These are phyloP conservation scores for Pythium oligandrum DNA, from an alignment of 352 stramenopile species.

Conservation along the genomic window DNA sequence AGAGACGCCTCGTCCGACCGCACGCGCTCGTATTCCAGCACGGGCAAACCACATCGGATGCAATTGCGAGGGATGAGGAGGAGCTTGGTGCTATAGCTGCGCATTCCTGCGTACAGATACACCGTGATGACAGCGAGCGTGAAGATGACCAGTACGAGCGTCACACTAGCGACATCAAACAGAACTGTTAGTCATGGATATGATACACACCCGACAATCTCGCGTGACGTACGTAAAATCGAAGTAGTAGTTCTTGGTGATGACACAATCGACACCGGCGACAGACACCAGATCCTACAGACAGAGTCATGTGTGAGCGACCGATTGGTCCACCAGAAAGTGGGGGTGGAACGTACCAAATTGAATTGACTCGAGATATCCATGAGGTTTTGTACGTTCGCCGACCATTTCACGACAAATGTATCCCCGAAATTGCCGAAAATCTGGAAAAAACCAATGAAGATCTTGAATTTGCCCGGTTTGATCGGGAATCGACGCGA, in stretches of 20 bases:
- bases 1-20: slow-evolving; percentile 53
- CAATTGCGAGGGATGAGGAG: slow-evolving; percentile 71
- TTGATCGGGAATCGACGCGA: slow-evolving; percentile 45
- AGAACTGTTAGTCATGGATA: slow-evolving; percentile 46
- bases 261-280: slow-evolving; percentile 65
- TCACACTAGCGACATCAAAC: slow-evolving; percentile 70
- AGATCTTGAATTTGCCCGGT: slow-evolving; percentile 74
- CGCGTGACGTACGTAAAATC: slow-evolving; percentile 51
- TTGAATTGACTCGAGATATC: slow-evolving; percentile 67
- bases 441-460: slow-evolving; percentile 80
- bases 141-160: slow-evolving; percentile 41
- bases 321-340: not conserved
- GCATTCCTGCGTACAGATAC: slow-evolving; percentile 64
- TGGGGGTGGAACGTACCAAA: slow-evolving; percentile 26
- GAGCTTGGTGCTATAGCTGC: slow-evolving; percentile 57
- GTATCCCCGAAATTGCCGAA: slow-evolving; percentile 71
- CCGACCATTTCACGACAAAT: slow-evolving; percentile 65
- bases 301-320: not conserved
- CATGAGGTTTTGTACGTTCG: slow-evolving; percentile 54
- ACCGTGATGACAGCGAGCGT: slow-evolving; percentile 42
- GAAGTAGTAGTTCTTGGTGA: slow-evolving; percentile 74
- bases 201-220: not conserved
- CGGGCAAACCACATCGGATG: slow-evolving; percentile 50
- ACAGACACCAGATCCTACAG: slow-evolving; percentile 64
- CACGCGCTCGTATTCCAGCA: slow-evolving; percentile 46